Conservation (phyloP, 192 early-diverging fungal genomes). For the Mortierella hygrophila region DNA sequence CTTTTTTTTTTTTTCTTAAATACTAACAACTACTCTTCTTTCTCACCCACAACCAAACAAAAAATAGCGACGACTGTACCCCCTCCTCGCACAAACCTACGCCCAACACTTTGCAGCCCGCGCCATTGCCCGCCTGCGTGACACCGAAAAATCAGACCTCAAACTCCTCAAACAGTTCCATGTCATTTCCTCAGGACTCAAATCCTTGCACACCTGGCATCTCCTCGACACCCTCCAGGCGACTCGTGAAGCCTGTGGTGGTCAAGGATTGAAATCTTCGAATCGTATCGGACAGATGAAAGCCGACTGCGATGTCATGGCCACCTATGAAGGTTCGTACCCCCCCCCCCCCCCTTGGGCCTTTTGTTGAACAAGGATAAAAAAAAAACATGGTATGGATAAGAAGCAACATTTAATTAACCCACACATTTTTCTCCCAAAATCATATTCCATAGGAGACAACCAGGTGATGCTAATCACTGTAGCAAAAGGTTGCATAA, state of each 20-base stretch:
- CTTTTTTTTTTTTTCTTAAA: neutral
- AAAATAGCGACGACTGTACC: constrained; percentile 12
- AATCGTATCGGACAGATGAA: constrained; percentile 29
- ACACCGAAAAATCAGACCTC: neutral
- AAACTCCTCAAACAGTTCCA: constrained; percentile 23
- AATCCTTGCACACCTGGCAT: constrained; percentile 27
- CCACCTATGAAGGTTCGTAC: constrained; percentile 17
- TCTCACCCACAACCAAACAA: neutral
- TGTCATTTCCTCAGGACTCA: constrained; percentile 19
- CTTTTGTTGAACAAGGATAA: neutral
- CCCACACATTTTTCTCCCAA: neutral
- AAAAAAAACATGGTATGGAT: too few species aligned
- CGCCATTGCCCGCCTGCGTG: neutral
- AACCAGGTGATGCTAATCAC: constrained; percentile 30
- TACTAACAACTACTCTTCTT: too few species aligned
- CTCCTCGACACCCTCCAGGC: constrained; percentile 20
- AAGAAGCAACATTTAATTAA: neutral
- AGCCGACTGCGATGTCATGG: constrained; percentile 27
- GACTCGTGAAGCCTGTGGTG: constrained; percentile 22
- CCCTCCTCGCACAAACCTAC: constrained; percentile 7
- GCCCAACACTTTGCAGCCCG: constrained; percentile 19
- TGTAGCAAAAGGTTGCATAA: constrained; percentile 16
- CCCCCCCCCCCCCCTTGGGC: too few species aligned
- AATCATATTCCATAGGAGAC: constrained; percentile 2
- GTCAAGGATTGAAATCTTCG: constrained; percentile 21